Conservation (phyloP, 305 asterid genomes). For the Rubia peregrina region DNA sequence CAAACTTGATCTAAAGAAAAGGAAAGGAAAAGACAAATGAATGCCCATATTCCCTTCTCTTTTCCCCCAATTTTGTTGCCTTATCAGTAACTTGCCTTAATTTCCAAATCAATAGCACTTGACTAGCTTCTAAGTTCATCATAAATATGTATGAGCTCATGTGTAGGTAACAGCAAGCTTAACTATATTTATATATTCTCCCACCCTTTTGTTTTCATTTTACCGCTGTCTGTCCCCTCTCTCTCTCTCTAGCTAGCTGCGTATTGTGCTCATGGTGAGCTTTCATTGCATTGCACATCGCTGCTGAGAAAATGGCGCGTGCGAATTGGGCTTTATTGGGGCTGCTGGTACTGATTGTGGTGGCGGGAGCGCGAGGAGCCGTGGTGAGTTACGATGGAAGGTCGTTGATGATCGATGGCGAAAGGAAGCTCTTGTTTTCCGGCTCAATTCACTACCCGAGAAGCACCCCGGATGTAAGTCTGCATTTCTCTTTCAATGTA, state of each 20-base stretch:
- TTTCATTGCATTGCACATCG: background rate
- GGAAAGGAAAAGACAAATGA: background rate
- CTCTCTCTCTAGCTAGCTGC: background rate
- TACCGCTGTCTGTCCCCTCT: background rate
- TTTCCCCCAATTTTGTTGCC: no score
- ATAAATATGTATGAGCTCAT: background rate
- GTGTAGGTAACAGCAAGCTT: background rate
- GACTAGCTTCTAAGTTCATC: background rate
- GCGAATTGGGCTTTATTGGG: background rate
- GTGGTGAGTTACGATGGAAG: conserved; percentile 63
- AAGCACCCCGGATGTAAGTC: conserved; percentile 79
- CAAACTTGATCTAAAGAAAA: background rate
- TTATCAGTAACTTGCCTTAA: background rate
- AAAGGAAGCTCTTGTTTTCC: conserved; percentile 58
- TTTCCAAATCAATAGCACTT: background rate
- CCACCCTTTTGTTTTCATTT: no score
- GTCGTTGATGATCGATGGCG: conserved; percentile 58
- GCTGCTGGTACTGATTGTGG: background rate
- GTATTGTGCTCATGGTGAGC: background rate
- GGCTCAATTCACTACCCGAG: conserved; percentile 96
- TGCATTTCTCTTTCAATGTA: conserved; percentile 8
- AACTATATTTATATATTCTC: no score
- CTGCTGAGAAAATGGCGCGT: conserved; percentile 3
- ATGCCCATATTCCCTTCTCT: background rate
- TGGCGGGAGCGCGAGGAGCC: conserved; percentile 23